Evolutionary conservation across 805 yeast species (phyloP).

Genomic region (Lachancea sp.): DNA sequence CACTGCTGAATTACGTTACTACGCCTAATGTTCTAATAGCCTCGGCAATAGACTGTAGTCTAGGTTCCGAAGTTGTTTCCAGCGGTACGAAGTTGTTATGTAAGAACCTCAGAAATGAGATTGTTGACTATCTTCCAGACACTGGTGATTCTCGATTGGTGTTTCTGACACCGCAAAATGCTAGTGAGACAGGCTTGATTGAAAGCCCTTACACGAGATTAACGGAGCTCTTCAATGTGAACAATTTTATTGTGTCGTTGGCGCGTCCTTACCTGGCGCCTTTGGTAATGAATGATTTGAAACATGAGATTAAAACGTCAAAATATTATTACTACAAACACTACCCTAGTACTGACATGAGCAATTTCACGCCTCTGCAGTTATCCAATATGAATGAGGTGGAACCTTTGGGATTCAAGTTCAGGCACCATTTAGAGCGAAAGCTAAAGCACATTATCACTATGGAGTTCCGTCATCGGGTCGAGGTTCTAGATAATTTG

Average conservation of each 20-base stretch:
- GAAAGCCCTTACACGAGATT: constrained; percentile 78
- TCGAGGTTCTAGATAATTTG: constrained; percentile 69
- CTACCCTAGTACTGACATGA: constrained; percentile 33
- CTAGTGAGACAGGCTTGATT: constrained; percentile 35
- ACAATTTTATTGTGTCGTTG: constrained; percentile 82
- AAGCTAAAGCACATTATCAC: constrained; percentile 52
- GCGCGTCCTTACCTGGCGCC: constrained; percentile 96
- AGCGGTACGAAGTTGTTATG: constrained; percentile 51
- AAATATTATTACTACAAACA: constrained; percentile 34
- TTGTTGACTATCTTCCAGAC: constrained; percentile 45
- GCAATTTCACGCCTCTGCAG: constrained; percentile 19
- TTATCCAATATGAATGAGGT: constrained; percentile 31
- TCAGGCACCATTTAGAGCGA: constrained; percentile 33
- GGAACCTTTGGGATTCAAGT: constrained; percentile 33
- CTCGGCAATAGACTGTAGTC: constrained; percentile 84
- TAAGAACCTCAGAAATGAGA: constrained; percentile 56
- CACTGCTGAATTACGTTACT: constrained; percentile 78
- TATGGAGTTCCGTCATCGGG: constrained; percentile 77
- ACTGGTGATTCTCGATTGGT: constrained; percentile 15
- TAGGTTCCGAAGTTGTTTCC: constrained; percentile 63
- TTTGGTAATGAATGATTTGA: constrained; percentile 71
- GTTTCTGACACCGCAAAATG: constrained; percentile 43
- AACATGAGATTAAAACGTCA: constrained; percentile 50
- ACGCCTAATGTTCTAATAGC: constrained; percentile 87
- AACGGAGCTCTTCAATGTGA: constrained; percentile 90